A percentile compares a stretch with the other conserved stretches of the same genome.
Conservation (phyloP, 352 stramenopile genomes). For the Phytophthora capsici region DNA sequence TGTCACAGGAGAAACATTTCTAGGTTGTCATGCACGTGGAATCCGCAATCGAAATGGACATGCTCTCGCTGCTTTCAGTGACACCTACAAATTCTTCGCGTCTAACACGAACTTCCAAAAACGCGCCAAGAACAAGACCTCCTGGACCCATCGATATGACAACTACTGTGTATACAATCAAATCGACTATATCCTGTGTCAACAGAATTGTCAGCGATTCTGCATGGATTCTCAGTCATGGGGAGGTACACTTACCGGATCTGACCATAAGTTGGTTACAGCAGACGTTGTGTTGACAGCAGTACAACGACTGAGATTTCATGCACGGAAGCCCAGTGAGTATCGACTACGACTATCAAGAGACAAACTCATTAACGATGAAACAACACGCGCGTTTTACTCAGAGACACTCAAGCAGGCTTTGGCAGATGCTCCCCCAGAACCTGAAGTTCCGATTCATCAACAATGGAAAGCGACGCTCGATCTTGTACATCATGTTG, state of each 20-base stretch:
- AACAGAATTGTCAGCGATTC: not conserved
- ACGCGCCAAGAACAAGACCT: not conserved
- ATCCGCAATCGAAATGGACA: constrained; percentile 5
- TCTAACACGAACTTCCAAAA: constrained; percentile 7
- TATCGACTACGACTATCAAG: too few relatives aligned
- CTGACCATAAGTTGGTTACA: constrained; percentile 1
- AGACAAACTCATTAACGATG: too few relatives aligned
- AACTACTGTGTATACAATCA: not conserved
- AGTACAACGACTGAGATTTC: too few relatives aligned
- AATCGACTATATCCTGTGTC: not conserved
- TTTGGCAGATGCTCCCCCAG: too few relatives aligned
- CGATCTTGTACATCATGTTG: too few relatives aligned
- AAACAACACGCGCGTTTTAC: too few relatives aligned
- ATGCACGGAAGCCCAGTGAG: too few relatives aligned
- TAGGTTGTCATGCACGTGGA: not conserved
- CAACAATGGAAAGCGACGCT: too few relatives aligned
- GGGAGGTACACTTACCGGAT: not conserved
- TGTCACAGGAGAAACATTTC: not conserved
- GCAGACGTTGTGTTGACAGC: too few relatives aligned
- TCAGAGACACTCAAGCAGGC: too few relatives aligned
- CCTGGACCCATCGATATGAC: not conserved
- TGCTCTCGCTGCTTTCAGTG: not conserved
- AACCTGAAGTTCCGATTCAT: too few relatives aligned
- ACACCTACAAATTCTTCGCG: not conserved
- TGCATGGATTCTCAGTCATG: not conserved